phyloP scores from a whole-genome alignment of 2,329 filamentous ascomycete species.

The Neonectria ditissima region DNA sequence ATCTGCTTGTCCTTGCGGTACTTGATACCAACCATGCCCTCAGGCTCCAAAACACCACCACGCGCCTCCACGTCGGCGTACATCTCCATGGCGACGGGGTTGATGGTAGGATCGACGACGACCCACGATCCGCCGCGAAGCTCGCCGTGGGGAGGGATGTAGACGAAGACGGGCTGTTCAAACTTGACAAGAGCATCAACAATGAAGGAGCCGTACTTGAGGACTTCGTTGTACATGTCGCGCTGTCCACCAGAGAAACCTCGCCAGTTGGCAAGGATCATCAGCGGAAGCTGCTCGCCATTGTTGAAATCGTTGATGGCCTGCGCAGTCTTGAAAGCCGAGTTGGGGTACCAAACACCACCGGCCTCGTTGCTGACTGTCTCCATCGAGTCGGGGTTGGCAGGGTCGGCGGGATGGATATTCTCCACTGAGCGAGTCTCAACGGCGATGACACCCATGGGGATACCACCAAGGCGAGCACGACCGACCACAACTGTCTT shows the following conservation, averaged over 20 bases:
- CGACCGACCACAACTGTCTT: constrained; percentile 96
- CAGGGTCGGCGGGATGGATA: constrained; percentile 93
- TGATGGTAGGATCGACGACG: constrained; percentile 98
- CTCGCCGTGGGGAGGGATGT: constrained; percentile 96
- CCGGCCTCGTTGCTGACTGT: constrained; percentile 94
- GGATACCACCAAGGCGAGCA: constrained; percentile 95
- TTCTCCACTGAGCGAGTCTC: constrained; percentile 98
- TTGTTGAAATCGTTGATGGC: constrained; percentile 99
- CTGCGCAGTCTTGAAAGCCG: constrained; percentile 99
- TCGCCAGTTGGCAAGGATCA: constrained; percentile 99
- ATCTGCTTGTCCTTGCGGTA: constrained; percentile 98
- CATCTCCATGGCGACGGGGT: constrained; percentile 98
- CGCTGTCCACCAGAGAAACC: constrained; percentile 99
- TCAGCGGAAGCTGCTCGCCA: constrained; percentile 95
- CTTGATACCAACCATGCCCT: constrained; percentile 99
- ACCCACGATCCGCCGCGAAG: constrained; percentile 99
- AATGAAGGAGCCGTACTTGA: constrained; percentile 99
- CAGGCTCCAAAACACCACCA: constrained; percentile 96
- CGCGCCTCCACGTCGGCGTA: constrained; percentile 96
- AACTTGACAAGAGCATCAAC: constrained; percentile 98
- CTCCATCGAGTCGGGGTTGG: constrained; percentile 98
- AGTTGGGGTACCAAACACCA: constrained; percentile 99
- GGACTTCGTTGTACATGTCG: constrained; percentile 99
- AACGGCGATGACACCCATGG: constrained; percentile 97
- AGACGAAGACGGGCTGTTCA: constrained; percentile 98